Percentiles rank a stretch among this genome's conserved stretches.
These are phyloP conservation scores for Aspergillus avenaceus DNA, from an alignment of 495 filamentous ascomycete genomes.

Conservation along the genomic window DNA sequence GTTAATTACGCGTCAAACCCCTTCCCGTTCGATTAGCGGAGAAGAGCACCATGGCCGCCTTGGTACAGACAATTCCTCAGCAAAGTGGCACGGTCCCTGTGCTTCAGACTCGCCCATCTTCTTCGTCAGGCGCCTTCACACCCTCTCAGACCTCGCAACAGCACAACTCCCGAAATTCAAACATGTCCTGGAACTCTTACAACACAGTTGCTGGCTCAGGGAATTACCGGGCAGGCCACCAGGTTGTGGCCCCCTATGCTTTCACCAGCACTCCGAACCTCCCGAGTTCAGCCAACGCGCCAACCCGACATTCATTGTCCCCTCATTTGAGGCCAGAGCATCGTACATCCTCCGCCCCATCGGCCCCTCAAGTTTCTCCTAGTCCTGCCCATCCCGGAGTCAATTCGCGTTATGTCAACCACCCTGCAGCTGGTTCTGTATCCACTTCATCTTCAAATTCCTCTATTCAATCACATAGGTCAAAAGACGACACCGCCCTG, in stretches of 20 bases:
- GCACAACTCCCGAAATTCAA: slow-evolving; percentile 48
- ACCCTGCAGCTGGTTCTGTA: slow-evolving; percentile 59
- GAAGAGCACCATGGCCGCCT: slow-evolving; percentile 71
- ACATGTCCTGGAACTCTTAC: slow-evolving; percentile 62
- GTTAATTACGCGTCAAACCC: slow-evolving; percentile 17
- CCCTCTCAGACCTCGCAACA: slow-evolving; percentile 45
- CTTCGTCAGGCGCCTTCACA: slow-evolving; percentile 54
- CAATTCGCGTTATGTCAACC: slow-evolving; percentile 46
- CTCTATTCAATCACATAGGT: slow-evolving; percentile 36
- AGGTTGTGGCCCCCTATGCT: slow-evolving; percentile 75
- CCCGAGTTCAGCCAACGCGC: slow-evolving; percentile 45
- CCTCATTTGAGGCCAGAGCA: slow-evolving; percentile 64
- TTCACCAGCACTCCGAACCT: slow-evolving; percentile 74
- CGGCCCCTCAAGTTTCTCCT: slow-evolving; percentile 44
- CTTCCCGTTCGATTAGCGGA: slow-evolving; percentile 17
- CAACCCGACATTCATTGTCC: slow-evolving; percentile 54
- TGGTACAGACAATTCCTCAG: slow-evolving; percentile 86
- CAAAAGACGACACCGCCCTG: slow-evolving; percentile 47
- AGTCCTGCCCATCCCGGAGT: slow-evolving; percentile 37
- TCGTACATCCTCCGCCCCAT: slow-evolving; percentile 62
- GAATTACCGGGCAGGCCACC: slow-evolving; percentile 65
- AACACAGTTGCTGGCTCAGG: slow-evolving; percentile 52
- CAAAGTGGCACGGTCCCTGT: slow-evolving; percentile 76
- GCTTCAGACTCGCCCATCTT: slow-evolving; percentile 76
- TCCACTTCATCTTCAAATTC: slow-evolving; percentile 51